phyloP scores from a whole-genome alignment of 2,329 filamentous ascomycete species.

The Epichloe festucae region DNA sequence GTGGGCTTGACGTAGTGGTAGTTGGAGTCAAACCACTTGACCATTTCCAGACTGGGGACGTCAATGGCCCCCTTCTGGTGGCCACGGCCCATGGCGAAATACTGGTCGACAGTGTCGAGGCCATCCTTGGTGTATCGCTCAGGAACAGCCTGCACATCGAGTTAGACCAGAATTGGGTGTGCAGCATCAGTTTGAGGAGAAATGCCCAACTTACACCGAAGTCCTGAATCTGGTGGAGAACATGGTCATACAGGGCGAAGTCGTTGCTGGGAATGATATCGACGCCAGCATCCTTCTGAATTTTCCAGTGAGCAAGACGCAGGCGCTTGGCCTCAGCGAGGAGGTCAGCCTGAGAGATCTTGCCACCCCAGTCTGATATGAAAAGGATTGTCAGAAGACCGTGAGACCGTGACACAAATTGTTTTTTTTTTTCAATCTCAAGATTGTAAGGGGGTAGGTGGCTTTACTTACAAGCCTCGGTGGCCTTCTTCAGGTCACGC shows the following conservation, averaged over 20 bases:
- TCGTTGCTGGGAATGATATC: conserved; percentile 98
- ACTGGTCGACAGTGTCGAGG: conserved; percentile 82
- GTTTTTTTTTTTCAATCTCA: neutral
- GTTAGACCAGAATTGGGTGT: neutral
- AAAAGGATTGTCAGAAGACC: conserved; percentile 12
- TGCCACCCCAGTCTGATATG: conserved; percentile 64
- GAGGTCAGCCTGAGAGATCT: conserved; percentile 83
- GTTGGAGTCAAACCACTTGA: conserved; percentile 99
- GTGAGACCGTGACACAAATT: neutral
- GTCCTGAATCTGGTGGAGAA: conserved; percentile 95
- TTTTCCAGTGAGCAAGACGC: conserved; percentile 95
- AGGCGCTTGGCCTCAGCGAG: conserved; percentile 93
- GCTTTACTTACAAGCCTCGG: conserved; percentile 61
- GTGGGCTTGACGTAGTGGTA: conserved; percentile 99
- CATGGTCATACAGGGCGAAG: conserved; percentile 97
- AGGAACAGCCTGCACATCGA: conserved; percentile 55
- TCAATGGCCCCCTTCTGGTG: conserved; percentile 92
- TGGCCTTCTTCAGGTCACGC: conserved; percentile 99
- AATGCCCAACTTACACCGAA: conserved; percentile 58
- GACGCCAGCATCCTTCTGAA: conserved; percentile 97
- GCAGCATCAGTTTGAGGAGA: neutral
- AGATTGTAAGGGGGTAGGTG: neutral
- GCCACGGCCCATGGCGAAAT: conserved; percentile 99
- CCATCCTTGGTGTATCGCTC: conserved; percentile 87
- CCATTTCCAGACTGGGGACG: conserved; percentile 94